A percentile compares a stretch with the other conserved stretches of the same genome.
Evolutionary conservation across 2,329 filamentous ascomycete genomes (phyloP).

Genomic region (Madurella mycetomatis): DNA sequence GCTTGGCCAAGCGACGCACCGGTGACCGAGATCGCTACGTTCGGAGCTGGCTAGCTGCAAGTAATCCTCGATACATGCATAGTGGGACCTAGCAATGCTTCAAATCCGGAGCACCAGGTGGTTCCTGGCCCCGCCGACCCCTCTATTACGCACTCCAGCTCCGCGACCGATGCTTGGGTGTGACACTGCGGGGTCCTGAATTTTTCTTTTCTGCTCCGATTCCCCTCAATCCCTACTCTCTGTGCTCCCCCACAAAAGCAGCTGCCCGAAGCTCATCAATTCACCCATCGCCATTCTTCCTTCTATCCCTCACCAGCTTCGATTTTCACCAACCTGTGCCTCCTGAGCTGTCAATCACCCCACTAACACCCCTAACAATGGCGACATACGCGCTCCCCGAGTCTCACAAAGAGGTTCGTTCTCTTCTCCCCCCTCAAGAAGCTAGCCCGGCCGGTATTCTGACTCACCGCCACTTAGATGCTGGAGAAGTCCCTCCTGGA

Average conservation of each 20-base stretch:
- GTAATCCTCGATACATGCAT: slow-evolving; percentile 8
- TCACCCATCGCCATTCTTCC: background rate
- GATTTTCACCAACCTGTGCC: background rate
- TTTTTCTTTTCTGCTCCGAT: slow-evolving; percentile 20
- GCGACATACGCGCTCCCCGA: slow-evolving; percentile 49
- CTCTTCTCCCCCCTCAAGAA: slow-evolving; percentile 23
- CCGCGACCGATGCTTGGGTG: slow-evolving; percentile 12
- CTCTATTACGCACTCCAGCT: slow-evolving; percentile 7
- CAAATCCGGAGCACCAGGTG: background rate
- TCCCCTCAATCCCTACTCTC: slow-evolving; percentile 7
- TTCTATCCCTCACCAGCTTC: background rate
- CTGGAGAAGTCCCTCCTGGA: slow-evolving; percentile 93
- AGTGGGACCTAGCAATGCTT: slow-evolving; percentile 9
- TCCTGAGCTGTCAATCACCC: background rate
- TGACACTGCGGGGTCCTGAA: slow-evolving; percentile 18
- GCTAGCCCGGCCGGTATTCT: slow-evolving; percentile 16
- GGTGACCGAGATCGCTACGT: slow-evolving; percentile 14
- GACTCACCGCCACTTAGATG: slow-evolving; percentile 55
- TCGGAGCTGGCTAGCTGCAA: slow-evolving; percentile 4
- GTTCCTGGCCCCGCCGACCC: background rate
- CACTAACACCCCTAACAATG: slow-evolving; percentile 19
- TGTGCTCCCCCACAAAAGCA: slow-evolving; percentile 1
- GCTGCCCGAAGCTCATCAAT: background rate
- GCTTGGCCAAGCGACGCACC: background rate
- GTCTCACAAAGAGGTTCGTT: slow-evolving; percentile 51